These are phyloP conservation scores for Miamiensis avidus DNA, from an alignment of 169 alveolate species.

Conservation along the genomic window DNA sequence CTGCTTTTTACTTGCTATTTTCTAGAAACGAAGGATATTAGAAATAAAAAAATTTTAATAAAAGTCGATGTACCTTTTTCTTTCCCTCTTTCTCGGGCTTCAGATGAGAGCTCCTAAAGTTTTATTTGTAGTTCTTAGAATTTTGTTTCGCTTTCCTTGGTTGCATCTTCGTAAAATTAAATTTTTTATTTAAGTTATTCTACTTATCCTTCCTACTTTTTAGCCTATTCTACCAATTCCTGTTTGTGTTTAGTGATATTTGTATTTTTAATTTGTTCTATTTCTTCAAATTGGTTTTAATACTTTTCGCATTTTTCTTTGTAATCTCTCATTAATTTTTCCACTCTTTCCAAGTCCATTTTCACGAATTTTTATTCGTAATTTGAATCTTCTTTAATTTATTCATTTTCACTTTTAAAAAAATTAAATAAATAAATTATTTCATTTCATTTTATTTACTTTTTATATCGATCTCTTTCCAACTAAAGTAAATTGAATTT, in stretches of 20 bases:
- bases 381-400: background rate
- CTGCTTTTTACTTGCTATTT: too few relatives aligned
- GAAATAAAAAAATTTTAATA: too few relatives aligned
- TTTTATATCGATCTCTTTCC: background rate
- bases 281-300: too few relatives aligned
- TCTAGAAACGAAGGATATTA: too few relatives aligned
- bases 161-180: background rate
- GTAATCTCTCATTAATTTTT: background rate
- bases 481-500: too few relatives aligned
- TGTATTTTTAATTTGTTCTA: background rate
- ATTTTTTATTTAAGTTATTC: too few relatives aligned
- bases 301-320: background rate
- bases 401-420: background rate
- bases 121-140: background rate
- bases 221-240: background rate
- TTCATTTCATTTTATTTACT: background rate
- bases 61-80: background rate
- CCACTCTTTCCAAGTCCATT: background rate
- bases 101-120: background rate
- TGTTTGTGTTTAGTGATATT: background rate
- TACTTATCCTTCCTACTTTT: background rate
- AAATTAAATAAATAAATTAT: too few relatives aligned
- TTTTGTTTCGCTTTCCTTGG: background rate
- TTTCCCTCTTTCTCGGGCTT: background rate
- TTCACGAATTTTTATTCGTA: background rate